Conservation (phyloP, 306 rosid genomes). For the Canavalia gladiata region DNA sequence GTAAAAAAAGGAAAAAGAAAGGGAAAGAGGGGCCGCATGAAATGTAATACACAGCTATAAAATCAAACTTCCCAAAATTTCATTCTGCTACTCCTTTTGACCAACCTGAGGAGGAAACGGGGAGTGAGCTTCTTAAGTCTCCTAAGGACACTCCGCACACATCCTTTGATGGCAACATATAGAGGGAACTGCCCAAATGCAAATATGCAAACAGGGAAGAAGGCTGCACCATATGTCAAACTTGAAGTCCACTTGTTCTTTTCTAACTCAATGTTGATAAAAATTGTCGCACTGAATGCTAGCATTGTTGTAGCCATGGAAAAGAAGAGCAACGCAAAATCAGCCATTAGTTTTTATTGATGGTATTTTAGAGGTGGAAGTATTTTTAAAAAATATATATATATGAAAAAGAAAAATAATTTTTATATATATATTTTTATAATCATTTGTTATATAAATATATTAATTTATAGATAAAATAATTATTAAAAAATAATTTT, state of each 20-base stretch:
- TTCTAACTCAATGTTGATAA: conserved; percentile 46
- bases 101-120: conserved; percentile 39
- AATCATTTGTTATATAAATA: too few relatives aligned
- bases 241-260: conserved; percentile 46
- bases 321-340: conserved; percentile 52
- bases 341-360: conserved; percentile 45
- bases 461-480: too few relatives aligned
- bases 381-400: too few relatives aligned
- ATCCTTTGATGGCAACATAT: conserved; percentile 43
- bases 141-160: background rate
- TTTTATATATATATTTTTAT: too few relatives aligned
- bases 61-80: conserved; percentile 24
- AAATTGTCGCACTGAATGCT: conserved; percentile 49
- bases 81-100: conserved; percentile 21
- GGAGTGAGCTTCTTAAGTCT: conserved; percentile 48
- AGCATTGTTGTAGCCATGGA: conserved; percentile 58
- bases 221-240: conserved; percentile 45
- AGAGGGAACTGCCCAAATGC: conserved; percentile 53
- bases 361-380: too few relatives aligned
- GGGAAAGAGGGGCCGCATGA: too few relatives aligned
- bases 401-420: too few relatives aligned
- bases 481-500: too few relatives aligned
- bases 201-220: conserved; percentile 52
- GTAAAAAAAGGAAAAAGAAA: background rate
- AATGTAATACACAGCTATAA: background rate